A percentile compares a stretch with the other conserved stretches of the same genome.
Evolutionary conservation across 306 rosid genomes (phyloP).

Genomic region (Fragaria vesca): DNA sequence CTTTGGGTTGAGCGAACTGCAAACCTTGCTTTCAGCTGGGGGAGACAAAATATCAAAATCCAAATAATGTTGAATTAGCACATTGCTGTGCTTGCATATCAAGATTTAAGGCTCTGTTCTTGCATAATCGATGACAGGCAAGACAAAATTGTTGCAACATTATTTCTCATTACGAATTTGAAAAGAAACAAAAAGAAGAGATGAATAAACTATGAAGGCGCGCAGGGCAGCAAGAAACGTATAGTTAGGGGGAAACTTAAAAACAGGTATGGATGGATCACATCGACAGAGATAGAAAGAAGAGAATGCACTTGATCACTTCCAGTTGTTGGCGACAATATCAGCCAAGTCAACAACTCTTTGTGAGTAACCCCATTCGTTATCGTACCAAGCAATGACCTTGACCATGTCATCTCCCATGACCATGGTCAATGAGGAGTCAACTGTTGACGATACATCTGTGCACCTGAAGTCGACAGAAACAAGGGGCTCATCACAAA

Average conservation of each 20-base stretch:
- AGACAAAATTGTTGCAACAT: constrained; percentile 43
- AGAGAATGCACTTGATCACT: constrained; percentile 33
- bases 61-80: neutral
- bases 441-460: constrained; percentile 92
- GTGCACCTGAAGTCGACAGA: constrained; percentile 93
- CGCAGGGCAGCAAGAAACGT: neutral
- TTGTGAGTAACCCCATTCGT: constrained; percentile 98
- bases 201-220: constrained; percentile 8
- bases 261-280: neutral
- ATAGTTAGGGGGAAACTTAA: constrained; percentile 9
- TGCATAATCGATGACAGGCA: constrained; percentile 32
- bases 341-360: constrained; percentile 97
- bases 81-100: neutral
- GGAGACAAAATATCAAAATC: neutral
- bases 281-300: neutral
- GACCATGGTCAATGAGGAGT: constrained; percentile 92
- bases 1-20: neutral
- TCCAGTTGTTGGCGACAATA: constrained; percentile 95
- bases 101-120: constrained; percentile 29
- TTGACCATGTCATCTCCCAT: constrained; percentile 99
- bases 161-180: constrained; percentile 48
- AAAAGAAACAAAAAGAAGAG: constrained; percentile 25
- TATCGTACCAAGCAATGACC: constrained; percentile 99
- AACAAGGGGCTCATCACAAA: constrained; percentile 95
- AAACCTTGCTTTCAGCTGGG: neutral